Evolutionary conservation across 352 stramenopile genomes (phyloP), one percentile per base, ranked within the genome.

Genomic region (Phytophthora rubi): DNA sequence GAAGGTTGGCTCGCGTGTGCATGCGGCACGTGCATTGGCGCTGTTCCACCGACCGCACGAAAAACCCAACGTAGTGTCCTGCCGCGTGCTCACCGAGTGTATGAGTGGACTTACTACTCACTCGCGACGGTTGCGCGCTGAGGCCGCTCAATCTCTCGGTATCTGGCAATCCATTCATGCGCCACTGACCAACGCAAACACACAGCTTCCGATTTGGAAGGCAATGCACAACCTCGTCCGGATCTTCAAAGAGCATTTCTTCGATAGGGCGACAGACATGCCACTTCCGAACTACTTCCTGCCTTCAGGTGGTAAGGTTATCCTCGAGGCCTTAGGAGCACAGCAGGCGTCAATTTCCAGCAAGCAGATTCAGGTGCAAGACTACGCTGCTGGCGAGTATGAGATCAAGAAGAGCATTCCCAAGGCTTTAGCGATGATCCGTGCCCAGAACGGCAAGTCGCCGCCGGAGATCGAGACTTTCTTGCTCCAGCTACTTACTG

Each of bases 171-270:
- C 84, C 26, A 92, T 95, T 53, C 88, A 95, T 59, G 88, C 88
- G 2, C 86, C 86, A 16, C 68, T 93, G 2, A 95, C 88, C 9
- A 94, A 93, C 44, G 88, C 86, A 1, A 93, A 90, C 65, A 94
- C 86, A 15, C 76, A 89, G 45, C 70, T 94, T 0, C 85, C 88
- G 2, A 93, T 93, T 52, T 95, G 88, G 88, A 94, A 94, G 63
- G 88, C 71, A 3, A 94, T 94, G 86, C 85, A 93, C 71, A 94
- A 94, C 58, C 73, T 95, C 15, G 85, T 94, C 37, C 88, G 88
- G n/a, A 94, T 94, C 57, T 95, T 95, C 69, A 95, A 95, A 59
- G 88, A 95, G 62, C 88, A 95, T 37, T 95, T 95, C 61, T 95
- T 94, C 52, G 87, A 95, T 47, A 79, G 86, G 1, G 66, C 55